Evolutionary conservation across 2,329 filamentous ascomycete species (phyloP).

Genomic region (Ophiostoma australiae): DNA sequence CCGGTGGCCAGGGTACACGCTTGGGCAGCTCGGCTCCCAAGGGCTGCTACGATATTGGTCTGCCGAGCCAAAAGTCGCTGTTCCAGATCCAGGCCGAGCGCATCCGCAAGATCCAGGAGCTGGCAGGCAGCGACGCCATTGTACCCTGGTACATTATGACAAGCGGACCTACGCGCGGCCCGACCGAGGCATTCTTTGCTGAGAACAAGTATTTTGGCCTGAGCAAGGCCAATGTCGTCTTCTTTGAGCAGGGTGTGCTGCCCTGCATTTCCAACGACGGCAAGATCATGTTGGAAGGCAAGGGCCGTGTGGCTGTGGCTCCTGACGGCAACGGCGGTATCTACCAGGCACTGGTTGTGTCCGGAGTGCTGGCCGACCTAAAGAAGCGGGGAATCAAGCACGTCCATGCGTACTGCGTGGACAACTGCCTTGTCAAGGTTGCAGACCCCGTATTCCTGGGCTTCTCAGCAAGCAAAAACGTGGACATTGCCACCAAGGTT

Average conservation of each 20-base stretch:
- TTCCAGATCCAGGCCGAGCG: constrained; percentile 98
- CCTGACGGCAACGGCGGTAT: constrained; percentile 96
- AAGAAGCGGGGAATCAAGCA: constrained; percentile 83
- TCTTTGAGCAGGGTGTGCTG: constrained; percentile 95
- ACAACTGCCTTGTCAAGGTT: constrained; percentile 99
- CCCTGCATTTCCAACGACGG: constrained; percentile 97
- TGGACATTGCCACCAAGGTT: constrained; percentile 98
- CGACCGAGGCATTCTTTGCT: constrained; percentile 90
- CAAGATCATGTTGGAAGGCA: constrained; percentile 90
- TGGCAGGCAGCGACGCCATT: constrained; percentile 55
- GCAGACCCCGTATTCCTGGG: constrained; percentile 94
- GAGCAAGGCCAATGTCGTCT: constrained; percentile 74
- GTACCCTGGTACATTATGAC: constrained; percentile 99
- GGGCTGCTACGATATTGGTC: constrained; percentile 93
- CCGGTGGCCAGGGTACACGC: constrained; percentile 91
- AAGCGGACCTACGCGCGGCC: constrained; percentile 83
- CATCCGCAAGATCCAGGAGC: constrained; percentile 76
- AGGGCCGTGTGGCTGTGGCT: constrained; percentile 86
- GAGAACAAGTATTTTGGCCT: constrained; percentile 89
- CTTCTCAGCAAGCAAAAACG: constrained; percentile 79
- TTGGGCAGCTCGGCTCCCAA: constrained; percentile 93
- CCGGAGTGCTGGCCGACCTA: constrained; percentile 82
- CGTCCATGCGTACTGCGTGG: constrained; percentile 95
- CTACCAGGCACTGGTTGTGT: constrained; percentile 82
- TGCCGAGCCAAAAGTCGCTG: constrained; percentile 86